These are phyloP conservation scores for Zarea fungicola DNA, from an alignment of 2,329 filamentous ascomycete species.

Conservation along the genomic window DNA sequence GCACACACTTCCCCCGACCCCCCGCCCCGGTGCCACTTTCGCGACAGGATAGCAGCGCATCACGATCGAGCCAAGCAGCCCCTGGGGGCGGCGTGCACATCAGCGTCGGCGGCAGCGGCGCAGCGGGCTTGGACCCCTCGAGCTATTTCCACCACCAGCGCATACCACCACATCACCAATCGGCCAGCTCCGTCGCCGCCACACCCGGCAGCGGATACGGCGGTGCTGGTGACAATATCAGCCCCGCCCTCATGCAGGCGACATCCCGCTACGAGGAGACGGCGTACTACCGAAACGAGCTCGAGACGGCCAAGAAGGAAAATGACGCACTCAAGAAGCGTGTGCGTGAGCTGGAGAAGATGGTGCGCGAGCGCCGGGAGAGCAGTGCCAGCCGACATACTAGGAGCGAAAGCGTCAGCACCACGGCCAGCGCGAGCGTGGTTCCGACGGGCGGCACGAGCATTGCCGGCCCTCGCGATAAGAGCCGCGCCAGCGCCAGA, in stretches of 20 bases:
- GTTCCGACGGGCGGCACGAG: conserved; percentile 32
- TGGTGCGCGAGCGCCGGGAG: conserved; percentile 43
- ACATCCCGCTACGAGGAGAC: conserved; percentile 60
- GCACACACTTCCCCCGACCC: conserved; percentile 41
- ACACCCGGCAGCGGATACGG: conserved; percentile 32
- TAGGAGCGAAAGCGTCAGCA: conserved; percentile 50
- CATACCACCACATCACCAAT: conserved; percentile 28
- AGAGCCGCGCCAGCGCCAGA: conserved; percentile 37
- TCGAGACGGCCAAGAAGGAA: conserved; percentile 58
- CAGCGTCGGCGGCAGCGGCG: conserved; percentile 20
- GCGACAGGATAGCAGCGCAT: conserved; percentile 51
- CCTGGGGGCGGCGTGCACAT: conserved; percentile 39
- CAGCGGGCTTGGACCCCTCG: conserved; percentile 24
- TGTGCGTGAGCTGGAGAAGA: conserved; percentile 57
- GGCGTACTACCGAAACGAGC: conserved; percentile 52
- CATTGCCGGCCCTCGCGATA: conserved; percentile 42
- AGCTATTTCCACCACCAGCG: conserved; percentile 46
- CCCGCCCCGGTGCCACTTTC: conserved; percentile 41
- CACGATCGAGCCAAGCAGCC: conserved; percentile 46
- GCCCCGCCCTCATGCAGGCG: conserved; percentile 50
- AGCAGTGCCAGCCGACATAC: conserved; percentile 39
- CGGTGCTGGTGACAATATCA: conserved; percentile 41
- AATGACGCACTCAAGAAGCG: conserved; percentile 57
- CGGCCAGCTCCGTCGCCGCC: conserved; percentile 33
- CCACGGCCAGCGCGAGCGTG: conserved; percentile 43